phyloP scores from a whole-genome alignment of 2,329 filamentous ascomycete genomes.

The Catunica adiposa region DNA sequence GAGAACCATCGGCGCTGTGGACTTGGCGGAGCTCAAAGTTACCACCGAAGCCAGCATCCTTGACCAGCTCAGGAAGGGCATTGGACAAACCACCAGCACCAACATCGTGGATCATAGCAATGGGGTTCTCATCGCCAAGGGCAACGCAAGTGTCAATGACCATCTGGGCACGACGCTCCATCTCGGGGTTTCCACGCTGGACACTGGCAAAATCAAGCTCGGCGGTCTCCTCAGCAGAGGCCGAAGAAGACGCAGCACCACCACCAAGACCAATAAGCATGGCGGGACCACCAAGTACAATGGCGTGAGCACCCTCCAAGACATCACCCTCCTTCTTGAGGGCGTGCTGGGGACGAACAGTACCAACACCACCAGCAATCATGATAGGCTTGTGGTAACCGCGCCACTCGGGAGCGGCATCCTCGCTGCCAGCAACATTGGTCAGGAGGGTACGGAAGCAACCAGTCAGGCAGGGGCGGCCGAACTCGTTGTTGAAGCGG shows the following conservation, averaged over 20 bases:
- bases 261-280: slow-evolving; percentile 89
- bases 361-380: slow-evolving; percentile 91
- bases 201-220: slow-evolving; percentile 96
- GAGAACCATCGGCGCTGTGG: slow-evolving; percentile 73
- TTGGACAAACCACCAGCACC: slow-evolving; percentile 67
- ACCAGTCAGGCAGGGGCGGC: slow-evolving; percentile 70
- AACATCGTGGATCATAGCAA: slow-evolving; percentile 94
- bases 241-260: slow-evolving; percentile 81
- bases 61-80: slow-evolving; percentile 67
- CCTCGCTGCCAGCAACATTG: slow-evolving; percentile 36
- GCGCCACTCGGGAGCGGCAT: slow-evolving; percentile 45
- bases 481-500: slow-evolving; percentile 96
- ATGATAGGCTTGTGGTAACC: slow-evolving; percentile 98
- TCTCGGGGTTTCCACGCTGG: slow-evolving; percentile 90
- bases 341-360: slow-evolving; percentile 77
- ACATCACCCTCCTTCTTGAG: slow-evolving; percentile 70
- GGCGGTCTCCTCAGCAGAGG: slow-evolving; percentile 73
- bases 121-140: slow-evolving; percentile 70
- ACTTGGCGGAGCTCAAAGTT: slow-evolving; percentile 89
- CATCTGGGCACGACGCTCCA: slow-evolving; percentile 89
- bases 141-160: slow-evolving; percentile 90
- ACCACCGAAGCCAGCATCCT: slow-evolving; percentile 81
- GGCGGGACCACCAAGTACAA: slow-evolving; percentile 86
- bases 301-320: slow-evolving; percentile 70
- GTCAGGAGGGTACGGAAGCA: slow-evolving; percentile 84